Percentiles rank a stretch among this genome's conserved stretches.
These are phyloP conservation scores for Akanthomyces uredinophilus DNA, from an alignment of 2,329 filamentous ascomycete species.

Conservation along the genomic window DNA sequence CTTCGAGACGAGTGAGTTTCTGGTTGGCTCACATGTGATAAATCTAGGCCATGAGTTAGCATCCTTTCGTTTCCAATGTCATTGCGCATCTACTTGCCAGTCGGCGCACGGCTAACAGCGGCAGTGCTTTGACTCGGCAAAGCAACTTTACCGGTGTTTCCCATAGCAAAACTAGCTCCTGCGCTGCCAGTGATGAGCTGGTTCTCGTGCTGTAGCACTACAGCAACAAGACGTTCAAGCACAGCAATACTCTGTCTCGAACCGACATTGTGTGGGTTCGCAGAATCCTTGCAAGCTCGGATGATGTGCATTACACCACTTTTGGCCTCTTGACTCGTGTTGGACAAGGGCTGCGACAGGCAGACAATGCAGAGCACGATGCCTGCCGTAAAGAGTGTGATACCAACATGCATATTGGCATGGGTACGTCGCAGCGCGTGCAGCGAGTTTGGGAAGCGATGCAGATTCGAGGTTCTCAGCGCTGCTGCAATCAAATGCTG, in stretches of 20 bases:
- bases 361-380: slow-evolving; percentile 13
- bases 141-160: not conserved
- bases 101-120: not conserved
- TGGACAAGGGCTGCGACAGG: slow-evolving; percentile 10
- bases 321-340: slow-evolving; percentile 6
- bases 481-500: slow-evolving; percentile 6
- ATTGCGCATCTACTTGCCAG: not conserved
- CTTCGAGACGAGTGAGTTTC: not conserved
- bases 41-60: not conserved
- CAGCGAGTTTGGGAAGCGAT: slow-evolving; percentile 6
- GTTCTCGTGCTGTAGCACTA: slow-evolving; percentile 10
- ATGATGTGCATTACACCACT: slow-evolving; percentile 15
- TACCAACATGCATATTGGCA: slow-evolving; percentile 14
- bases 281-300: slow-evolving; percentile 3
- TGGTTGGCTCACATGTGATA: not conserved
- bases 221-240: slow-evolving; percentile 13
- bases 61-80: not conserved
- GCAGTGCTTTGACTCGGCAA: not conserved
- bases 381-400: slow-evolving; percentile 13
- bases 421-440: slow-evolving; percentile 8
- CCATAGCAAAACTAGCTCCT: not conserved
- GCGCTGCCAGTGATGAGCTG: slow-evolving; percentile 10
- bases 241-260: slow-evolving; percentile 13
- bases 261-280: not conserved
- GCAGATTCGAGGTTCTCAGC: not conserved